Percentiles rank a stretch among this genome's conserved stretches.
These are phyloP conservation scores for Pachysandra terminalis DNA, from an alignment of 164 flowering plant species.

Conservation along the genomic window DNA sequence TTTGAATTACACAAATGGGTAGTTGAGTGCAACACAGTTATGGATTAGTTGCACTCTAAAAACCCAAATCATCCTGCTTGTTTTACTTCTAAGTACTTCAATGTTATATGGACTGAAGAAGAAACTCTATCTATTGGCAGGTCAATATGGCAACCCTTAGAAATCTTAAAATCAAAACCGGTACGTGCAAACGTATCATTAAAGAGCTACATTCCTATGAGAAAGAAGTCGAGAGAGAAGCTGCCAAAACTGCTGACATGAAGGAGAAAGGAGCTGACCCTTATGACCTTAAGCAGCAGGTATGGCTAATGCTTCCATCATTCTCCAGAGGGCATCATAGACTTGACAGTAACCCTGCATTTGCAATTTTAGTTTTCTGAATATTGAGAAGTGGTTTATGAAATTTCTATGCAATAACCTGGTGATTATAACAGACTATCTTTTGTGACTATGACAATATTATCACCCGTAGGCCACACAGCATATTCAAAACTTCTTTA, in stretches of 20 bases:
- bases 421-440: too few relatives aligned
- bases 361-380: too few relatives aligned
- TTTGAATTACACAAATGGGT: neutral
- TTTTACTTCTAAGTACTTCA: too few relatives aligned
- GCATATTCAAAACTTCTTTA: too few relatives aligned
- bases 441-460: too few relatives aligned
- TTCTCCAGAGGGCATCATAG: neutral
- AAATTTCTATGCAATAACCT: too few relatives aligned
- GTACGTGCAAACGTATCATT: constrained; percentile 79
- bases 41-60: neutral
- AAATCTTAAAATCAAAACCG: constrained; percentile 79
- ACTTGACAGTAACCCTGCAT: neutral
- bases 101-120: neutral
- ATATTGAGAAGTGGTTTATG: neutral
- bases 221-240: constrained; percentile 90
- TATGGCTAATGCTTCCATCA: constrained; percentile 5
- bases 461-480: too few relatives aligned
- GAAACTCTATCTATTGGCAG: constrained; percentile 4
- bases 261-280: constrained; percentile 91
- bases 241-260: constrained; percentile 85
- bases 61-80: neutral
- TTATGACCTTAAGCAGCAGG: constrained; percentile 96
- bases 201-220: constrained; percentile 90
- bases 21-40: neutral
- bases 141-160: constrained; percentile 63